Evolutionary conservation across 2,329 filamentous ascomycete genomes (phyloP).

Genomic region (Aschersonia sp.): DNA sequence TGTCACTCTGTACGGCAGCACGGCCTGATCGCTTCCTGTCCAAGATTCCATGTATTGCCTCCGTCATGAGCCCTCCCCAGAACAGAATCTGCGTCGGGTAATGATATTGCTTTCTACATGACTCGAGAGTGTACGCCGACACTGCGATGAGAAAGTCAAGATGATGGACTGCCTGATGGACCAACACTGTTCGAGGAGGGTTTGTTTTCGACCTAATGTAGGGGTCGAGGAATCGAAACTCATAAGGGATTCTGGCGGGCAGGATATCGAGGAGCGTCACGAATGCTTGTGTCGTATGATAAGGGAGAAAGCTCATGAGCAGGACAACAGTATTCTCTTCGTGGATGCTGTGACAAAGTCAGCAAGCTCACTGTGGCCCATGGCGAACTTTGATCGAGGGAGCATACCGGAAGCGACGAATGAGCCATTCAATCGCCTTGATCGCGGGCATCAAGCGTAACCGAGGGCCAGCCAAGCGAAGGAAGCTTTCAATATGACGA

Average conservation of each 20-base stretch:
- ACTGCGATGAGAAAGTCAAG: conserved; percentile 60
- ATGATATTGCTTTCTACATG: conserved; percentile 56
- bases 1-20: conserved; percentile 60
- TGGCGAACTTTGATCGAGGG: background rate
- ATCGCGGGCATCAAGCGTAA: conserved; percentile 76
- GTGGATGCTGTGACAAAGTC: conserved; percentile 50
- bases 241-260: conserved; percentile 55
- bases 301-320: conserved; percentile 80
- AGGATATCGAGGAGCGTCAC: conserved; percentile 77
- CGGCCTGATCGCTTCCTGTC: conserved; percentile 66
- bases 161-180: conserved; percentile 72
- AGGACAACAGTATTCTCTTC: conserved; percentile 73
- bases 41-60: conserved; percentile 71
- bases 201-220: conserved; percentile 67
- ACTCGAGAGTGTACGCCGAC: conserved; percentile 65
- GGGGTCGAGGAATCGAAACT: conserved; percentile 73
- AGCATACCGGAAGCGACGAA: conserved; percentile 72
- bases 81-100: conserved; percentile 72
- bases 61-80: conserved; percentile 79
- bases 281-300: conserved; percentile 78
- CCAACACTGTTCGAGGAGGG: conserved; percentile 67
- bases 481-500: conserved; percentile 62
- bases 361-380: background rate
- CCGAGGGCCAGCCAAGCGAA: conserved; percentile 63
- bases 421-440: conserved; percentile 88